A percentile compares a stretch with the other conserved stretches of the same genome.
Evolutionary conservation across 1,284 basidiomycete genomes (phyloP).

Genomic region (Lentinula novae-zelandiae): DNA sequence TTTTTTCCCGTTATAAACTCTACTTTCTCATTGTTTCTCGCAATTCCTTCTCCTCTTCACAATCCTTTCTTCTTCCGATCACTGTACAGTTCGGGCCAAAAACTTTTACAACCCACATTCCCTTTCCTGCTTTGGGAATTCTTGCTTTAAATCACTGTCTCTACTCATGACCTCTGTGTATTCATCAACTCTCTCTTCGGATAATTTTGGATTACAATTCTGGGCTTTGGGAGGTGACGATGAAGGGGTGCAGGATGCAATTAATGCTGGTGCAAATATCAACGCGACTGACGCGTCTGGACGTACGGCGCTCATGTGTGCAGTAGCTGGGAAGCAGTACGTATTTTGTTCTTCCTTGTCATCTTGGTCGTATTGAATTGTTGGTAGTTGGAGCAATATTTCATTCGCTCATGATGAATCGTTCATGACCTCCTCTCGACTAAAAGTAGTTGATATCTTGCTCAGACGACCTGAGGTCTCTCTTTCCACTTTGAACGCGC

Average conservation of each 20-base stretch:
- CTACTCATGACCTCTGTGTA: conserved; percentile 10
- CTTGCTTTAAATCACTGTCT: conserved; percentile 1
- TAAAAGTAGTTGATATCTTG: conserved; percentile 51
- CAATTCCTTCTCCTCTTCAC: background rate
- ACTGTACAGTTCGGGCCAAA: too few relatives aligned
- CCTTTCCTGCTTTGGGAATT: background rate
- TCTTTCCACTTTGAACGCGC: conserved; percentile 65
- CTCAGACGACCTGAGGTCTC: conserved; percentile 53
- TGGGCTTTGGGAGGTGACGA: conserved; percentile 57
- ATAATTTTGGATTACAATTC: conserved; percentile 48
- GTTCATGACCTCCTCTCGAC: conserved; percentile 50
- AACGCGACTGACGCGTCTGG: conserved; percentile 59
- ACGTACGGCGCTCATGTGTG: conserved; percentile 59
- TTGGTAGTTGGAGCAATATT: conserved; percentile 55
- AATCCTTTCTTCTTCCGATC: background rate
- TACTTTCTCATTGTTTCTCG: background rate
- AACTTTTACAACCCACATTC: background rate
- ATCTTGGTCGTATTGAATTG: conserved; percentile 4
- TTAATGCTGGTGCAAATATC: conserved; percentile 60
- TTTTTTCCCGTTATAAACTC: background rate
- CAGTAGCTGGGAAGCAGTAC: conserved; percentile 67
- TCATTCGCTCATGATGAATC: conserved; percentile 62
- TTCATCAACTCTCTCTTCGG: conserved; percentile 30
- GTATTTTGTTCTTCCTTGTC: conserved; percentile 18
- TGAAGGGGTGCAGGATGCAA: conserved; percentile 45